Base-by-base conservation (phyloP, 1,284 basidiomycete genomes). In the Cryptococcus maquisensis region DNA sequence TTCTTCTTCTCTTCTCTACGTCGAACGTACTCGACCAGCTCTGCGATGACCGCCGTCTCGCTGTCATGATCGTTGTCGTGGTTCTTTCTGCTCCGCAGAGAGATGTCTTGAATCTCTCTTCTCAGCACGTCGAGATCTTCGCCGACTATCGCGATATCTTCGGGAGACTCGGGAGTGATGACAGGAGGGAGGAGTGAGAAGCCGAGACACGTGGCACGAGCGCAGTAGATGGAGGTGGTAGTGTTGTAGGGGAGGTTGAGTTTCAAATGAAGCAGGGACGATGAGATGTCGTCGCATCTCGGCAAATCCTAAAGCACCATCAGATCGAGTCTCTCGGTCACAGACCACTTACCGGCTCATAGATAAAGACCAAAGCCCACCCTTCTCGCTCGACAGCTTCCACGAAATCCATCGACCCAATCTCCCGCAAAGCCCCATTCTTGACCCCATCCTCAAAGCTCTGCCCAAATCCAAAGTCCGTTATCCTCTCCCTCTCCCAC, bases 291-390 rank as follows among this genome's bases (percentile, higher is more conserved):
- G 10, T 62, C 48, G 56, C 74, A 75, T 2, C 72, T 66, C 6
- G 65, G 56, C 16, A 72, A 62, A 10, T 67, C 63, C 73, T 76
- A 49, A 2, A 5, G 20, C 10, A 10, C 28, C 28, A 10, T 47
- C 39, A 32, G 13, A n/a, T 47, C 39, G 18, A 18, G 20, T 6
- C 6, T 21, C 32, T 16, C 36, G 9, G 12, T 20, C 9, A 15
- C 39, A 15, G 9, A 23, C 4, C n/a, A 47, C 74, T 58, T 52
- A 76, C 74, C 52, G 68, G 68, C 56, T 76, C 74, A 49, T 75
- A 74, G 8, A 76, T 66, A 36, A 75, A 52, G 0, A 75, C 65
- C 16, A 68, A 59, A 3, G 67, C 69, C 72, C 68, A 74, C 1
- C 71, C 70, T 13, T 40, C 49, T 48, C 61, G 55, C 60, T 76